Base-by-base conservation (phyloP, 1,284 basidiomycete species). In the Mycena sp. region DNA sequence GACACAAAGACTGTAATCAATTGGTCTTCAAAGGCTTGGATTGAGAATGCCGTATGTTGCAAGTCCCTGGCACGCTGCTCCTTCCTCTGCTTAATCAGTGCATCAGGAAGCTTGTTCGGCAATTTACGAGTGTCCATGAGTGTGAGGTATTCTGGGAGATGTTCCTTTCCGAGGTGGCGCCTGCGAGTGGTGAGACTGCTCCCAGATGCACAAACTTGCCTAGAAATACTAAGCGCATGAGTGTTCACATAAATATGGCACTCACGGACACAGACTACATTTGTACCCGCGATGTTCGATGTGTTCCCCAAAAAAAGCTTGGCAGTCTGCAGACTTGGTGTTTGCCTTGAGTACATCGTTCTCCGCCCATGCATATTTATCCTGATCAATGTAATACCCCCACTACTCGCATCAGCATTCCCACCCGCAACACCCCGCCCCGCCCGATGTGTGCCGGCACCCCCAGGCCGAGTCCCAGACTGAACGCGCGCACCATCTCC, bases 401-500 rank as follows among this genome's bases (percentile, higher is more conserved):
- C 19, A 32, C 52, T 40, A 54, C 32, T 35, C 14, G 9, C 14
- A 35, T 35, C 14, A 14, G 14, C 32, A 35, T 35, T 35, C 32
- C 32, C 32, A 35, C 7, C 14, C 32, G 32, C 32, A 35, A 35
- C 32, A 14, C 32, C 64, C 14, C n/a, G n/a, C 43, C 37, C 37
- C 9, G 64, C n/a, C 45, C 66, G n/a, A n/a, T n/a, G n/a, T n/a
- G n/a, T n/a, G n/a, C 35, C 68, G 57, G 19, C 69, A 72, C 60
- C 28, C 70, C 70, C 17, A 89, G 77, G 1, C 88, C 88, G 26
- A 92, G 80, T 6, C 89, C 90, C 52, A 90, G 78, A 69, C 90
- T 90, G 70, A 92, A 89, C 7, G 89, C 90, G 37, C 90, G 80
- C 26, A 89, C 87, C 87, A 92, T 91, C 73, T 92, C 90, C 1